A percentile compares a stretch with the other conserved stretches of the same genome.
Evolutionary conservation across 202 grass and related monocot genomes (phyloP).

Genomic region (Setaria viridis): DNA sequence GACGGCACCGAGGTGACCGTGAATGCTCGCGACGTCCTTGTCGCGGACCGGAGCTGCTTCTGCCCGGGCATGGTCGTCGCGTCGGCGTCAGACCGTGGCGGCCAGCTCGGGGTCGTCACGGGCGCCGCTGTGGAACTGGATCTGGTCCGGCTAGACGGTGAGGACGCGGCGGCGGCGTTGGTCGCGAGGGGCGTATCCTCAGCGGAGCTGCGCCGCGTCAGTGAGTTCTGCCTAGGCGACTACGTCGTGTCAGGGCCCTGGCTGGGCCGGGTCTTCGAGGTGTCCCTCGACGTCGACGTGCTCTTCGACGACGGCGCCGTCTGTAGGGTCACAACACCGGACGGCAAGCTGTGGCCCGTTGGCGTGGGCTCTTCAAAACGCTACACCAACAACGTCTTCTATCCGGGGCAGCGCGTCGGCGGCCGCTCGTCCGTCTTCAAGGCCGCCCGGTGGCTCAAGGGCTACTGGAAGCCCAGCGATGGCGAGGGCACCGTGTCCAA

Average conservation of each 20-base stretch:
- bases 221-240: not conserved
- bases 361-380: rapidly evolving
- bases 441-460: slow-evolving; percentile 7
- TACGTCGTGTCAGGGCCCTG: not conserved
- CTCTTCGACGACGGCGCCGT: not conserved
- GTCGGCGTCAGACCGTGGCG: not conserved
- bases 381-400: not conserved
- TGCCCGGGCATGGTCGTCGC: not conserved
- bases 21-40: not conserved
- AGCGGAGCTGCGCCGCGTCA: not conserved
- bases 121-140: not conserved
- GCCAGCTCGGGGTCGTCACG: slow-evolving; percentile 4
- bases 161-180: too few relatives aligned
- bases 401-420: not conserved
- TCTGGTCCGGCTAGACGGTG: not conserved
- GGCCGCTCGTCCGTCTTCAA: not conserved
- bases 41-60: not conserved
- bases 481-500: not conserved
- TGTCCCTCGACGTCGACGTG: not conserved
- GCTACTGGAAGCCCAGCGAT: not conserved
- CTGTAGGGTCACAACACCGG: not conserved
- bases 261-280: slow-evolving; percentile 11
- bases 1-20: not conserved
- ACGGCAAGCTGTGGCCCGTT: rapidly evolving
- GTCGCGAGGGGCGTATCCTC: not conserved